These are phyloP conservation scores for Cryphonectria nitschkei DNA, from an alignment of 2,329 filamentous ascomycete genomes.

Conservation along the genomic window DNA sequence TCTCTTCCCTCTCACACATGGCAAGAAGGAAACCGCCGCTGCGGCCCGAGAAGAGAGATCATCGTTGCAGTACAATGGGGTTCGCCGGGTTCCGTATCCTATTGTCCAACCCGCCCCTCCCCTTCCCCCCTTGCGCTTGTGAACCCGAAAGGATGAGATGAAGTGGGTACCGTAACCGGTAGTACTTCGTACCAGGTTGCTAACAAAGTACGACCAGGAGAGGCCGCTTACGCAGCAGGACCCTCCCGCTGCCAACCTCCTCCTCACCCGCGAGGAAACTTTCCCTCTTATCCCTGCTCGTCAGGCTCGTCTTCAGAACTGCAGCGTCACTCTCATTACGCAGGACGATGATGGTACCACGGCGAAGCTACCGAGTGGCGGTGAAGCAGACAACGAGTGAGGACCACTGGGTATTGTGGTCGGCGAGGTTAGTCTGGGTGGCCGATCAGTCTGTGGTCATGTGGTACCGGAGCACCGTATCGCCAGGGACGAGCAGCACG, in stretches of 20 bases:
- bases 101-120: conserved; percentile 2
- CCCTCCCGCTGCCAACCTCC: conserved; percentile 1
- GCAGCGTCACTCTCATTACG: neutral
- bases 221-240: conserved; percentile 1
- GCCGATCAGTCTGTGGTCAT: conserved; percentile 1
- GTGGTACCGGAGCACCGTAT: conserved; percentile 1
- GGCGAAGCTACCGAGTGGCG: neutral
- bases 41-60: neutral
- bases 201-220: conserved; percentile 1
- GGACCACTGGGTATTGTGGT: neutral
- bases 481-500: conserved; percentile 10
- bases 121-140: too few species aligned
- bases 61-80: conserved; percentile 9
- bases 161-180: conserved; percentile 26
- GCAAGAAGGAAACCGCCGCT: neutral
- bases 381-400: neutral
- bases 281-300: neutral
- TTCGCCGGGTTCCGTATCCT: conserved; percentile 24
- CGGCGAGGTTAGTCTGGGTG: neutral
- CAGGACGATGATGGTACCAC: neutral
- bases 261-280: neutral
- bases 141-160: conserved; percentile 20
- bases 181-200: neutral
- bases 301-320: neutral
- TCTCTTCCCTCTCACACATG: neutral